Conservation (phyloP, 371 early-diverging fungal genomes). For the Mortierella sp. region DNA sequence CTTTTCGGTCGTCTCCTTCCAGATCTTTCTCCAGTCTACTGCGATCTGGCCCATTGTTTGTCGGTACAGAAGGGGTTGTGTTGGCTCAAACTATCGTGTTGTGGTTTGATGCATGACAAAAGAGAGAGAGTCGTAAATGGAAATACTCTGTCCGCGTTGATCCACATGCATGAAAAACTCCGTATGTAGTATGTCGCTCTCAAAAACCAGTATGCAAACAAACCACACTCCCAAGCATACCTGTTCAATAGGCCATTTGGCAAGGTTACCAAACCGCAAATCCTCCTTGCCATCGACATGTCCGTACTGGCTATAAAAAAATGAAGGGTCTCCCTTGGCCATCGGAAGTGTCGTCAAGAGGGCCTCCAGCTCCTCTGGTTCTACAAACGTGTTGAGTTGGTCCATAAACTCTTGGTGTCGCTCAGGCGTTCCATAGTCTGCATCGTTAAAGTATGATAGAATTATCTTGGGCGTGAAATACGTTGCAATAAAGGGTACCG, state of each 20-base stretch:
- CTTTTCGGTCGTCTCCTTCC: conserved; percentile 21
- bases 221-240: background rate
- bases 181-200: background rate
- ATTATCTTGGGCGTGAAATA: conserved; percentile 59
- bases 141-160: background rate
- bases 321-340: conserved; percentile 49
- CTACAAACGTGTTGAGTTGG: conserved; percentile 49
- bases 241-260: conserved; percentile 54
- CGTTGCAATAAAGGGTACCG: conserved; percentile 58
- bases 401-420: conserved; percentile 54
- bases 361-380: conserved; percentile 45
- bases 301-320: conserved; percentile 57
- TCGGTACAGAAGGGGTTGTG: conserved; percentile 34
- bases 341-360: conserved; percentile 37
- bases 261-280: conserved; percentile 52
- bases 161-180: background rate
- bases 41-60: conserved; percentile 40
- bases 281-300: conserved; percentile 58
- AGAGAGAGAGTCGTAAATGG: background rate
- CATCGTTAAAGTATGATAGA: conserved; percentile 56
- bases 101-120: background rate
- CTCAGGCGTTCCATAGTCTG: conserved; percentile 56
- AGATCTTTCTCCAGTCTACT: conserved; percentile 41
- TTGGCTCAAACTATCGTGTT: conserved; percentile 25
- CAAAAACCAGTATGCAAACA: background rate